phyloP scores from a whole-genome alignment of 2,329 filamentous ascomycete species.

The Aaosphaeria arxii region DNA sequence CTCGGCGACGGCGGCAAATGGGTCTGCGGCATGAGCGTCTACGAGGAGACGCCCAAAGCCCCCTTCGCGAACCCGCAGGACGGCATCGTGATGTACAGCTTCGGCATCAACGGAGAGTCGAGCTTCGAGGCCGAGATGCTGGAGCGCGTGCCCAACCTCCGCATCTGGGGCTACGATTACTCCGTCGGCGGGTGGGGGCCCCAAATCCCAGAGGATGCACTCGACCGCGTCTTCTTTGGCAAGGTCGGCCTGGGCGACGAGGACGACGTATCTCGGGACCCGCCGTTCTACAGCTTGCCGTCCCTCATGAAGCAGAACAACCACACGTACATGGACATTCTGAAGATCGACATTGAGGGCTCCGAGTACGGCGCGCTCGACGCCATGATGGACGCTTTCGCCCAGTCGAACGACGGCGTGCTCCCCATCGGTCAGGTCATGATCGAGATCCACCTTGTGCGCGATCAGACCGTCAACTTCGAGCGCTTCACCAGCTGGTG shows the following conservation, averaged over 20 bases:
- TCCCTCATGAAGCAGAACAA: constrained; percentile 29
- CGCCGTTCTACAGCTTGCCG: constrained; percentile 27
- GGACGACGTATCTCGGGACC: constrained; percentile 15
- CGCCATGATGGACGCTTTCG: constrained; percentile 28
- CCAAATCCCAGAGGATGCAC: constrained; percentile 17
- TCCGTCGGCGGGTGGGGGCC: constrained; percentile 27
- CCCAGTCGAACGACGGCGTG: constrained; percentile 16
- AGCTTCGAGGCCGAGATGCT: constrained; percentile 35
- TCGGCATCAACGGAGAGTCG: constrained; percentile 33
- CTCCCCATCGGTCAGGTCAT: constrained; percentile 32
- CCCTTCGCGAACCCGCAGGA: neutral
- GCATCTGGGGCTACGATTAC: constrained; percentile 34
- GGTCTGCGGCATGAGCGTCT: constrained; percentile 34
- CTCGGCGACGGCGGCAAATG: constrained; percentile 34
- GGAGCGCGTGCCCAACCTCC: constrained; percentile 26
- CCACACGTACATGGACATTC: constrained; percentile 32
- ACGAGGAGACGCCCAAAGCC: constrained; percentile 21
- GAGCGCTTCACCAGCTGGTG: constrained; percentile 28
- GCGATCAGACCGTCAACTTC: constrained; percentile 18
- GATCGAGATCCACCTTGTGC: constrained; percentile 30
- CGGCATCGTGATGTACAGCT: constrained; percentile 25
- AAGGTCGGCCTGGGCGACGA: constrained; percentile 26
- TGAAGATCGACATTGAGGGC: constrained; percentile 34
- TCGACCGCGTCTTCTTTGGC: constrained; percentile 26
- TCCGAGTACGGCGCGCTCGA: constrained; percentile 28